Conservation (phyloP, 306 rosid species). For the Abrus precatorius region DNA sequence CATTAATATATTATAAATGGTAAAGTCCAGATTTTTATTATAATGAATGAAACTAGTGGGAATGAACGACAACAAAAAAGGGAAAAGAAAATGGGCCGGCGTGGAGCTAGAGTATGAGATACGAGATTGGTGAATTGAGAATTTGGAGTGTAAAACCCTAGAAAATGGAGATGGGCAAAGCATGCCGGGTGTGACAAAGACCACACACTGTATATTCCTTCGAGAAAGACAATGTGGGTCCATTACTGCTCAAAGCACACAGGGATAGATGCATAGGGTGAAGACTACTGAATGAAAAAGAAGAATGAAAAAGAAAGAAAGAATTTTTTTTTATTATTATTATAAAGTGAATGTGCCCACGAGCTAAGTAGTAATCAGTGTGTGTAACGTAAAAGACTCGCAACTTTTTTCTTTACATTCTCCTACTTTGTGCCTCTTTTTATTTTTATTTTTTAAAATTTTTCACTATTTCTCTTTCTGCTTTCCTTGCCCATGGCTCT, state of each 20-base stretch:
- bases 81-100: constrained; percentile 35
- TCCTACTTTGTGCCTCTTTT: constrained; percentile 43
- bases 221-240: constrained; percentile 81
- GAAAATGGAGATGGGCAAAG: constrained; percentile 84
- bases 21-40: constrained; percentile 34
- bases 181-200: constrained; percentile 90
- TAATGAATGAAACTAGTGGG: constrained; percentile 41
- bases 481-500: constrained; percentile 49
- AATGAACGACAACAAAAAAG: constrained; percentile 30
- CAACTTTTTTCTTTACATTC: constrained; percentile 64
- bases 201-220: constrained; percentile 96
- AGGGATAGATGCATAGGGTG: constrained; percentile 19
- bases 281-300: neutral
- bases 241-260: constrained; percentile 47
- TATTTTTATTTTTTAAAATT: neutral
- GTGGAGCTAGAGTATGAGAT: constrained; percentile 31
- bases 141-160: constrained; percentile 65
- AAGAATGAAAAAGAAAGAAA: neutral
- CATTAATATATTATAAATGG: neutral
- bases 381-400: constrained; percentile 66
- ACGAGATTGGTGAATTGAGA: constrained; percentile 5
- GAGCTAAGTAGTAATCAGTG: constrained; percentile 60
- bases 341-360: constrained; percentile 65
- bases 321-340: neutral
- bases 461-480: constrained; percentile 26